Conservation (phyloP, 352 stramenopile genomes). For the Paralagenidium karlingii region DNA sequence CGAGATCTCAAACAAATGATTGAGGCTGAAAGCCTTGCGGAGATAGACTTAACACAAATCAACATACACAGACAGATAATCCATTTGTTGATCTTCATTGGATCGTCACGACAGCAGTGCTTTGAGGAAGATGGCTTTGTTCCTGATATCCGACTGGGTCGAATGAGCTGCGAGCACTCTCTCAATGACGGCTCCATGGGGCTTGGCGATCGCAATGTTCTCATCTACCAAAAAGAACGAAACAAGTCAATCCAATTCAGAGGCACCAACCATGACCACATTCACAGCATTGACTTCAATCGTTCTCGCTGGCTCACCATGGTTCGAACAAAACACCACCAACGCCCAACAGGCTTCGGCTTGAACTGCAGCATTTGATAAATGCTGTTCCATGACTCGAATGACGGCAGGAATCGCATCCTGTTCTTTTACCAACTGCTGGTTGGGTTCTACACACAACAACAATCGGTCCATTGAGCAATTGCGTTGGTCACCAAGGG, state of each 20-base stretch:
- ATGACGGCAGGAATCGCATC: conserved; percentile 46
- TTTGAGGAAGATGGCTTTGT: conserved; percentile 47
- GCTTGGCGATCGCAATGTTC: conserved; percentile 37
- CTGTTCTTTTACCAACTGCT: conserved; percentile 43
- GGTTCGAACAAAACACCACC: conserved; percentile 72
- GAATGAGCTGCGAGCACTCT: conserved; percentile 25
- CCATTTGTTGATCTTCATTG: no score
- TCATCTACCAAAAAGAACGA: conserved; percentile 19
- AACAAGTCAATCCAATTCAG: not conserved
- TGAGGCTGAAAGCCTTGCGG: no score
- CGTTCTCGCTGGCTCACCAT: conserved; percentile 14
- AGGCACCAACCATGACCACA: no score
- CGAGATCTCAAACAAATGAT: no score
- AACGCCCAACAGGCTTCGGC: conserved; percentile 61
- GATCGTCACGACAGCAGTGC: no score
- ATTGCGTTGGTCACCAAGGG: no score
- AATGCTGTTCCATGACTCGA: conserved; percentile 46
- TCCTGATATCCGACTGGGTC: conserved; percentile 46
- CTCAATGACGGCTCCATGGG: conserved; percentile 25
- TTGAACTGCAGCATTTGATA: conserved; percentile 49
- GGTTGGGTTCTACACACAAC: conserved; percentile 27
- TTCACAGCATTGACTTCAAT: not conserved
- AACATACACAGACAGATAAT: no score
- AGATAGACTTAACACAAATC: no score
- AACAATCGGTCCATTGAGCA: not conserved